Percentiles rank a stretch among this genome's conserved stretches.
Evolutionary conservation across 164 flowering plant species (phyloP).

Genomic region (Macadamia integrifolia): DNA sequence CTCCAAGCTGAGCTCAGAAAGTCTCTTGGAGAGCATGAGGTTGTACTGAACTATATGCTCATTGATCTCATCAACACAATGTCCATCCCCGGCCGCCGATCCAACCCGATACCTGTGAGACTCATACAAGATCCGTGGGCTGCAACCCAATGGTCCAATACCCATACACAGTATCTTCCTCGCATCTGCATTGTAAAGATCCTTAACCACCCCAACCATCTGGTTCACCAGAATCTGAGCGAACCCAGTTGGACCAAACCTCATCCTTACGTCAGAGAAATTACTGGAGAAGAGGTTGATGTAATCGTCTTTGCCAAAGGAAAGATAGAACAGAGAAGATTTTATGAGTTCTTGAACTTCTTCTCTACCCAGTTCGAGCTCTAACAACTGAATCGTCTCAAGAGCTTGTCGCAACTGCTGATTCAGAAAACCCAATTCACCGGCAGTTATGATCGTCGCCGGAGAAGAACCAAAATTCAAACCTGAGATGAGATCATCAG

Average conservation of each 20-base stretch:
- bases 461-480: constrained; percentile 61
- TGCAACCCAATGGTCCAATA: constrained; percentile 59
- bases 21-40: constrained; percentile 27
- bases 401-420: constrained; percentile 61
- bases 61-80: constrained; percentile 45
- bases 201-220: constrained; percentile 30
- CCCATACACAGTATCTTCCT: constrained; percentile 56
- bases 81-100: neutral
- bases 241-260: constrained; percentile 21
- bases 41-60: constrained; percentile 41
- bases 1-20: constrained; percentile 33
- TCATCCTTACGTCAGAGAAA: constrained; percentile 14
- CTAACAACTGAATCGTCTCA: constrained; percentile 63
- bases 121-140: constrained; percentile 38
- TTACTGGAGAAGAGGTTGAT: constrained; percentile 31
- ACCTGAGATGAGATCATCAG: constrained; percentile 39
- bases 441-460: constrained; percentile 52
- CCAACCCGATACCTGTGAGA: neutral
- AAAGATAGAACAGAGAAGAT: constrained; percentile 62
- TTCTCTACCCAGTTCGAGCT: constrained; percentile 40
- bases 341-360: constrained; percentile 22
- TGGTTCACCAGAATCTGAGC: constrained; percentile 42
- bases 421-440: constrained; percentile 31
- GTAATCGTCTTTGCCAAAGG: constrained; percentile 71
- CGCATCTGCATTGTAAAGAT: constrained; percentile 39